These are phyloP conservation scores for Erodium moschatum DNA, from an alignment of 441 rosid genomes.

Conservation along the genomic window DNA sequence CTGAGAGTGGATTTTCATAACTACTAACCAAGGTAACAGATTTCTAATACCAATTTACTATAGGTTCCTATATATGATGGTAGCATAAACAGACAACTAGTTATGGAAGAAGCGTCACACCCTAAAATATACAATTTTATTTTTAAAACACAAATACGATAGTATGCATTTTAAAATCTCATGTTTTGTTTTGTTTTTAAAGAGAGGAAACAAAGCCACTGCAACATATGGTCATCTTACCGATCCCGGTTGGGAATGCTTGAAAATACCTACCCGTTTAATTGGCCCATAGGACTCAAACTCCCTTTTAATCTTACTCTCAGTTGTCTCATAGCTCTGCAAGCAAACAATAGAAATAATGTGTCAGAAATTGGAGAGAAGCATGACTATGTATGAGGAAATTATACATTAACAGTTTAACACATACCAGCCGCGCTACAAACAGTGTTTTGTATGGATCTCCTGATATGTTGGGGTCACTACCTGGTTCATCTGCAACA, in stretches of 20 bases:
- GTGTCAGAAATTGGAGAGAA: constrained; percentile 2
- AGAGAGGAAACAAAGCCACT: constrained; percentile 16
- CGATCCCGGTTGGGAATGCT: constrained; percentile 49
- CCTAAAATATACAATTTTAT: background rate
- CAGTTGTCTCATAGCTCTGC: constrained; percentile 88
- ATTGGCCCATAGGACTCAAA: constrained; percentile 93
- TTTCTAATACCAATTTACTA: background rate
- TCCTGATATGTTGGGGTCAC: constrained; percentile 64
- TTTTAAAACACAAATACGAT: background rate
- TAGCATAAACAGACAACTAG: background rate
- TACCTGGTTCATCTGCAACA: constrained; percentile 65
- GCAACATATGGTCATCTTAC: constrained; percentile 49
- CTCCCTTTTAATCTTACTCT: constrained; percentile 93
- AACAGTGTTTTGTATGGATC: constrained; percentile 93
- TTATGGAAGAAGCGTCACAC: background rate
- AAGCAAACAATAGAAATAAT: constrained; percentile 22
- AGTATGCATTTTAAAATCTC: background rate
- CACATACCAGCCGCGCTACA: constrained; percentile 78
- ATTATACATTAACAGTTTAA: constrained; percentile 1
- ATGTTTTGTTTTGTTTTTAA: background rate
- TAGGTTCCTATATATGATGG: background rate
- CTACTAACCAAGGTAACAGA: background rate
- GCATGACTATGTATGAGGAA: constrained; percentile 5
- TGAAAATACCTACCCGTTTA: constrained; percentile 85
- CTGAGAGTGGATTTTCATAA: background rate